Conservation (phyloP, 257 asterid species). For the Lantana camara region DNA sequence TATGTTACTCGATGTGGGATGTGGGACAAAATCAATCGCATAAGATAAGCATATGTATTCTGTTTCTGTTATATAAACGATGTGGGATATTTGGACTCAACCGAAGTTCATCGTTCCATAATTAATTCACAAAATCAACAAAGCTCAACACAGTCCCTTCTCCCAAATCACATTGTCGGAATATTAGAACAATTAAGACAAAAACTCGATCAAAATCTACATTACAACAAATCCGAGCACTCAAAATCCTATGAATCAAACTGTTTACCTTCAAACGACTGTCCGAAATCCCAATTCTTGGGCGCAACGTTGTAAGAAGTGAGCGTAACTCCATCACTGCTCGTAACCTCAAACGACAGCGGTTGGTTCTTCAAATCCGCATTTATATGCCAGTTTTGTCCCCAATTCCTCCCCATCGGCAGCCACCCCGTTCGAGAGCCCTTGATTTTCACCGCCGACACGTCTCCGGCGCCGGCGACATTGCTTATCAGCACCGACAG, state of each 20-base stretch:
- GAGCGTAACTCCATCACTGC: slow-evolving; percentile 52
- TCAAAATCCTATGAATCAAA: slow-evolving; percentile 35
- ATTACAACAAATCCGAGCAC: neutral
- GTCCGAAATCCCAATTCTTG: slow-evolving; percentile 65
- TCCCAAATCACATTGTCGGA: too few relatives aligned
- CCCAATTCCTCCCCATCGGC: slow-evolving; percentile 78
- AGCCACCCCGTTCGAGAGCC: slow-evolving; percentile 76
- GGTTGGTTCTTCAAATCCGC: slow-evolving; percentile 61
- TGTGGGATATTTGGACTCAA: too few relatives aligned
- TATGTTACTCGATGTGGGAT: too few relatives aligned
- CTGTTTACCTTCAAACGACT: slow-evolving; percentile 65
- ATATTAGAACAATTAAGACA: too few relatives aligned
- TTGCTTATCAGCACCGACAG: slow-evolving; percentile 62
- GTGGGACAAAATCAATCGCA: too few relatives aligned
- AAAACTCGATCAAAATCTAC: neutral
- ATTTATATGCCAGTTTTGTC: slow-evolving; percentile 69
- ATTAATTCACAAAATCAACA: neutral
- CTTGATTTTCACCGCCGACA: slow-evolving; percentile 64
- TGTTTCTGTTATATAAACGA: too few relatives aligned
- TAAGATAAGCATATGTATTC: too few relatives aligned
- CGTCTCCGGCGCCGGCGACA: slow-evolving; percentile 65
- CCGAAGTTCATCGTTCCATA: too few relatives aligned
- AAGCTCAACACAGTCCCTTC: too few relatives aligned
- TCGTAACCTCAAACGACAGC: slow-evolving; percentile 61
- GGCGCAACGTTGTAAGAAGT: slow-evolving; percentile 56